phyloP scores from a whole-genome alignment of 345 rosid species.

The Brassica nigra region DNA sequence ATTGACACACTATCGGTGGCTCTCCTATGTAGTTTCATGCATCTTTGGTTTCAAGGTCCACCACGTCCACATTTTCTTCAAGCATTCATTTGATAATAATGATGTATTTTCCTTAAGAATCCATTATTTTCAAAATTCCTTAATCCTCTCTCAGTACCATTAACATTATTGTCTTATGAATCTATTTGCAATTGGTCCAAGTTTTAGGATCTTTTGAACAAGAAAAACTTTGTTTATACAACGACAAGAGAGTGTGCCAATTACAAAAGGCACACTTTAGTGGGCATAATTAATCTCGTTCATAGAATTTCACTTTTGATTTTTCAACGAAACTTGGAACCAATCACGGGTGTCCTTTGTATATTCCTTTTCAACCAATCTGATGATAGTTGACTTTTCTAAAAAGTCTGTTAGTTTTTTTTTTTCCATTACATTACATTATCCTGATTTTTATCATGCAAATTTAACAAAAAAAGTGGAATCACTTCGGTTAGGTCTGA shows the following conservation, averaged over 20 bases:
- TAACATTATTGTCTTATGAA: background rate
- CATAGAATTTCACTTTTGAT: slow-evolving; percentile 37
- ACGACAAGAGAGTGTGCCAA: slow-evolving; percentile 27
- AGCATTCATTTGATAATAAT: background rate
- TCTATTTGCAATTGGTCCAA: background rate
- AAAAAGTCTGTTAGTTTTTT: background rate
- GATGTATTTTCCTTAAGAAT: background rate
- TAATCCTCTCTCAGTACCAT: background rate
- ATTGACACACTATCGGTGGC: slow-evolving; percentile 35
- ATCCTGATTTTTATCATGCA: background rate
- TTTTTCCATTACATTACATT: slow-evolving; percentile 11
- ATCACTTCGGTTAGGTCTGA: background rate
- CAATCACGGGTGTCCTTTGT: slow-evolving; percentile 22
- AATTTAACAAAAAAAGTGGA: background rate
- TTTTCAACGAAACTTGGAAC: slow-evolving; percentile 36
- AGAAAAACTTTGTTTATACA: background rate
- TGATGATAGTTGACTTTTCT: slow-evolving; percentile 15
- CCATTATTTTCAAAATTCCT: background rate
- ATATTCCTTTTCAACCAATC: slow-evolving; percentile 14
- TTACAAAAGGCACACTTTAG: slow-evolving; percentile 9
- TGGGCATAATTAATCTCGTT: slow-evolving; percentile 22
- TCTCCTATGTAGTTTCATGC: slow-evolving; percentile 23
- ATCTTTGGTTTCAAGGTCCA: slow-evolving; percentile 24
- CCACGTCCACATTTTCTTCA: slow-evolving; percentile 26
- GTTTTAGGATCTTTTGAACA: background rate